Percentiles rank a stretch among this genome's conserved stretches.
phyloP scores from a whole-genome alignment of 1,284 basidiomycete species.

The Naganishia liquefaciens region DNA sequence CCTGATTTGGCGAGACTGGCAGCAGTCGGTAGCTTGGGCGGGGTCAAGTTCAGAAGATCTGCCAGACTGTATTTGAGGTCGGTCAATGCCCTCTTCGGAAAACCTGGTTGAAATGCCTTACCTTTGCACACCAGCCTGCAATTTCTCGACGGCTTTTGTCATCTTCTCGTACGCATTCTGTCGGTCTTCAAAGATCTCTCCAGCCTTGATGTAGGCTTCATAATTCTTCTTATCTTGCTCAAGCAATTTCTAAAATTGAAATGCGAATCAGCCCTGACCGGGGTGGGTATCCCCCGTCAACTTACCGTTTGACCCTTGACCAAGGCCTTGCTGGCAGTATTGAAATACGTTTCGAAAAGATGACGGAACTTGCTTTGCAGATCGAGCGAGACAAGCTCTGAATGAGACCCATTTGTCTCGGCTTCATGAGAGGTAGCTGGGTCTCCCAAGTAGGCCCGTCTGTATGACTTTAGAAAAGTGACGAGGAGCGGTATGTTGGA shows the following conservation, averaged over 20 bases:
- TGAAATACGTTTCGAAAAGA: conserved; percentile 91
- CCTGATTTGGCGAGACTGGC: conserved; percentile 56
- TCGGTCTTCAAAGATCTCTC: conserved; percentile 98
- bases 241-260: conserved; percentile 71
- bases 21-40: conserved; percentile 77
- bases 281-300: conserved; percentile 19
- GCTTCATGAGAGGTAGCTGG: conserved; percentile 48
- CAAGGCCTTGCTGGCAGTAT: conserved; percentile 84
- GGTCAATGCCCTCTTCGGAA: background rate
- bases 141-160: conserved; percentile 90
- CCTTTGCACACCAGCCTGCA: conserved; percentile 82
- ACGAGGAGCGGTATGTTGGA: conserved; percentile 80
- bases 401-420: conserved; percentile 16
- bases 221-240: conserved; percentile 95
- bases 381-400: conserved; percentile 75
- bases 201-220: conserved; percentile 97
- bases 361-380: conserved; percentile 84
- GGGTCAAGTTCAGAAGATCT: conserved; percentile 76
- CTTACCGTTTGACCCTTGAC: conserved; percentile 84
- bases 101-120: conserved; percentile 44
- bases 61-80: conserved; percentile 65
- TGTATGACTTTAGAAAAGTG: conserved; percentile 80
- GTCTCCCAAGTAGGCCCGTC: conserved; percentile 75
- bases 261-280: conserved; percentile 8
- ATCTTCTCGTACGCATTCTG: conserved; percentile 98